phyloP scores from a whole-genome alignment of 805 yeast species.

The Debaryomyces prosopidis region DNA sequence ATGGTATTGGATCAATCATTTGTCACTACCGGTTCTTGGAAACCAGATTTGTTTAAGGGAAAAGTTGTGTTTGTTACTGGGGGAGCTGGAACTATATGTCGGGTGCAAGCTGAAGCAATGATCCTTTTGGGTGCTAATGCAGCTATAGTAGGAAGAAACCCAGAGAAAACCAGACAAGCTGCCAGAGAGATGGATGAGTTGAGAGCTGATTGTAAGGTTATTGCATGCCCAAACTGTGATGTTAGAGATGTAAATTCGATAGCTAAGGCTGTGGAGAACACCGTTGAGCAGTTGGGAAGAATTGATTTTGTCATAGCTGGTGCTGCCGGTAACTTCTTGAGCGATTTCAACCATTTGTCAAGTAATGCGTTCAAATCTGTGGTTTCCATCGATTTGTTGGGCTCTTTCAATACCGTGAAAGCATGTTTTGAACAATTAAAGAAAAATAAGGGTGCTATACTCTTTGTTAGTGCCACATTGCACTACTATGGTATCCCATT shows the following conservation, averaged over 20 bases:
- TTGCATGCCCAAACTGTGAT: conserved; percentile 71
- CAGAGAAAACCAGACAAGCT: conserved; percentile 60
- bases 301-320: conserved; percentile 47
- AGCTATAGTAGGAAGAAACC: conserved; percentile 78
- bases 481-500: conserved; percentile 47
- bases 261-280: conserved; percentile 58
- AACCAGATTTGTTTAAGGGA: conserved; percentile 68
- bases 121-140: conserved; percentile 86
- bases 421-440: conserved; percentile 39
- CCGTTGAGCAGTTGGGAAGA: conserved; percentile 47
- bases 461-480: conserved; percentile 44
- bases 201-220: conserved; percentile 59
- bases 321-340: conserved; percentile 44
- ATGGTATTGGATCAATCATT: conserved; percentile 18
- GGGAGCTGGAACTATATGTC: conserved; percentile 92
- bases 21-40: conserved; percentile 37
- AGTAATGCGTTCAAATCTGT: conserved; percentile 43
- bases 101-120: conserved; percentile 84
- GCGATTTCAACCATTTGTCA: conserved; percentile 45
- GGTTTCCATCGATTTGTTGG: conserved; percentile 39
- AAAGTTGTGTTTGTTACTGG: conserved; percentile 93
- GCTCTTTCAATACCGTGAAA: conserved; percentile 43
- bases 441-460: conserved; percentile 46
- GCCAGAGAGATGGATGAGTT: conserved; percentile 61
- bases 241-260: conserved; percentile 68